These are phyloP conservation scores for Botrytis fabae DNA, from an alignment of 2,329 filamentous ascomycete species.

Conservation along the genomic window DNA sequence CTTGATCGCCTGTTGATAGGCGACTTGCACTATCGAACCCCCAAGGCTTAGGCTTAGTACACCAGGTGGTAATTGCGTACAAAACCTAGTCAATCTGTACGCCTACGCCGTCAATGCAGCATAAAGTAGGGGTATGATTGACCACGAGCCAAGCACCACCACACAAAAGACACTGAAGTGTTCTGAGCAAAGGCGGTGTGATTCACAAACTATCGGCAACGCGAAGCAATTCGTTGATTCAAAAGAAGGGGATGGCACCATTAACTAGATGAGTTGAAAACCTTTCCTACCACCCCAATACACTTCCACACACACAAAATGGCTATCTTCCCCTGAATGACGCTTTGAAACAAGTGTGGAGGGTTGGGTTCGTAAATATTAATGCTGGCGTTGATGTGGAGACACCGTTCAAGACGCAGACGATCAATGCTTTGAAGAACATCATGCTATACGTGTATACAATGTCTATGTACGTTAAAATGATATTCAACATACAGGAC, in stretches of 20 bases:
- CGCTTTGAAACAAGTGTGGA: constrained; percentile 7
- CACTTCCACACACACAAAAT: not conserved
- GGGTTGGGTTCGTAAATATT: not conserved
- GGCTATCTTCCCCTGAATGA: not conserved
- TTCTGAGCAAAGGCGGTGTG: not conserved
- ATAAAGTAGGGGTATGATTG: not conserved
- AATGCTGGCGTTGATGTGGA: not conserved
- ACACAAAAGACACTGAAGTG: not conserved
- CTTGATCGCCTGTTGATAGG: not conserved
- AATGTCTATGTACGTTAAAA: not conserved
- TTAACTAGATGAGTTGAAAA: not conserved
- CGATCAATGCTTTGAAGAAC: not conserved
- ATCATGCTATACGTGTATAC: not conserved
- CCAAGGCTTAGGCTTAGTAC: not conserved
- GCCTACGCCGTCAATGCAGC: not conserved
- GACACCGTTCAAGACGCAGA: not conserved
- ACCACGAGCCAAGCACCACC: not conserved
- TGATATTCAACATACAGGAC: not conserved
- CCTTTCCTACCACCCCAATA: not conserved
- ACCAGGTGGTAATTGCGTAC: not conserved
- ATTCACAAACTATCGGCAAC: not conserved
- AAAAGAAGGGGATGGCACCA: not conserved
- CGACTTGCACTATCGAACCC: not conserved
- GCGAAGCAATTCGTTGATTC: not conserved
- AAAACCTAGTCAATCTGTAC: not conserved